Evolutionary conservation across 2,329 filamentous ascomycete genomes (phyloP).

Genomic region (Ophiostoma himal-ulmi): DNA sequence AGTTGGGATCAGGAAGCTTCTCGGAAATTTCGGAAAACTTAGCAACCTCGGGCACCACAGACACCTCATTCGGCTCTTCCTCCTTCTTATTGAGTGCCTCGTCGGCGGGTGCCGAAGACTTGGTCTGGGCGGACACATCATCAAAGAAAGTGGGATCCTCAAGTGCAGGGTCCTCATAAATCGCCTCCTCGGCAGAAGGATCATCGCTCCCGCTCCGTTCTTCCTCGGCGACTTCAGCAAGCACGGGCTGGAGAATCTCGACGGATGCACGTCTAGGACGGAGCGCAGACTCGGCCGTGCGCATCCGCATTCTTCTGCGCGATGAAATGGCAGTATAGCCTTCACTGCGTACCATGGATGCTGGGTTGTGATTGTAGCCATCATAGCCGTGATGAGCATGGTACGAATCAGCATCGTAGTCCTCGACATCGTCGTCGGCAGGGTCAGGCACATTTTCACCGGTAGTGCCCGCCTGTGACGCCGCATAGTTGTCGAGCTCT

Average conservation of each 20-base stretch:
- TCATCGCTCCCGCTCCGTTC: slow-evolving; percentile 11
- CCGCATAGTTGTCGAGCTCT: slow-evolving; percentile 20
- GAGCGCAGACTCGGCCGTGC: slow-evolving; percentile 11
- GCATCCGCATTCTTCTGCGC: slow-evolving; percentile 6
- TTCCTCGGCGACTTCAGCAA: slow-evolving; percentile 10
- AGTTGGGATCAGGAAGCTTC: background rate
- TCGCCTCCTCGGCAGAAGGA: slow-evolving; percentile 1
- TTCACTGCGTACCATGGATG: slow-evolving; percentile 18
- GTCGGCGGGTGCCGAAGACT: background rate
- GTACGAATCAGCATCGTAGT: slow-evolving; percentile 1
- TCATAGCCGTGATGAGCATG: background rate
- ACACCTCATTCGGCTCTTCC: background rate
- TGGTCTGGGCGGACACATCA: background rate
- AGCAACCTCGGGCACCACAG: background rate
- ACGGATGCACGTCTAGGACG: slow-evolving; percentile 10
- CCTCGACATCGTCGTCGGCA: slow-evolving; percentile 10
- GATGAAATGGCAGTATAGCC: slow-evolving; percentile 8
- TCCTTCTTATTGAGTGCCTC: background rate
- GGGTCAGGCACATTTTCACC: background rate
- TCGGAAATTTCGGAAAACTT: background rate
- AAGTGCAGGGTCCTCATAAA: background rate
- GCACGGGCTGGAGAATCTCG: slow-evolving; percentile 9
- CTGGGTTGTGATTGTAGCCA: slow-evolving; percentile 10
- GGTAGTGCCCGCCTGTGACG: slow-evolving; percentile 6
- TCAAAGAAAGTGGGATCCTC: background rate